Conservation (phyloP, 371 early-diverging fungal species). For the Nematocida ironsii region DNA sequence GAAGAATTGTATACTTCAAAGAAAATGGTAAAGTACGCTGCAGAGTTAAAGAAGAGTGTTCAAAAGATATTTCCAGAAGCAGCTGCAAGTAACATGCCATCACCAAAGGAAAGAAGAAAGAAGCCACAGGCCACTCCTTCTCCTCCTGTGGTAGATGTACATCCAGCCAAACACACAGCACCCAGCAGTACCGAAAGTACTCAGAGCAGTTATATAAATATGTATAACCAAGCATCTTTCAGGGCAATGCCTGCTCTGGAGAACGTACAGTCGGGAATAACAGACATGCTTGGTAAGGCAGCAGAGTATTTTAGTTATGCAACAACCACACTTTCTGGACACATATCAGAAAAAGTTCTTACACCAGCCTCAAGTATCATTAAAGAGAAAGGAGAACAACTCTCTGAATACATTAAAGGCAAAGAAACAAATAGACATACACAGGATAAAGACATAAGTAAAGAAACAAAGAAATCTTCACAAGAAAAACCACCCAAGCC, state of each 20-base stretch:
- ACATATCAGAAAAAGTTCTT: conserved; percentile 52
- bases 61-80: conserved; percentile 40
- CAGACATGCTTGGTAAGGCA: conserved; percentile 22
- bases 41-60: conserved; percentile 57
- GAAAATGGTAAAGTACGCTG: conserved; percentile 58
- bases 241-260: neutral
- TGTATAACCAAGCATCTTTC: conserved; percentile 10
- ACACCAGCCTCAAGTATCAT: conserved; percentile 24
- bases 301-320: conserved; percentile 48
- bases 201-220: conserved; percentile 22
- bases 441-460: neutral
- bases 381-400: conserved; percentile 26
- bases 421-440: conserved; percentile 18
- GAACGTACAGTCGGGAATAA: conserved; percentile 4
- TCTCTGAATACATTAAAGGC: conserved; percentile 41
- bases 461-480: neutral
- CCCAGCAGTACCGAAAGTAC: neutral
- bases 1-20: conserved; percentile 59
- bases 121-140: conserved; percentile 3
- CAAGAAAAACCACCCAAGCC: neutral
- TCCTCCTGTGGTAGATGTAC: neutral
- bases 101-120: neutral
- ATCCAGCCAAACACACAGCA: neutral
- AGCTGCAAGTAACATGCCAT: neutral
- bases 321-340: conserved; percentile 21